Base-by-base conservation (phyloP, 2,329 filamentous ascomycete genomes). In the Ceratocystis diversiconidia region DNA sequence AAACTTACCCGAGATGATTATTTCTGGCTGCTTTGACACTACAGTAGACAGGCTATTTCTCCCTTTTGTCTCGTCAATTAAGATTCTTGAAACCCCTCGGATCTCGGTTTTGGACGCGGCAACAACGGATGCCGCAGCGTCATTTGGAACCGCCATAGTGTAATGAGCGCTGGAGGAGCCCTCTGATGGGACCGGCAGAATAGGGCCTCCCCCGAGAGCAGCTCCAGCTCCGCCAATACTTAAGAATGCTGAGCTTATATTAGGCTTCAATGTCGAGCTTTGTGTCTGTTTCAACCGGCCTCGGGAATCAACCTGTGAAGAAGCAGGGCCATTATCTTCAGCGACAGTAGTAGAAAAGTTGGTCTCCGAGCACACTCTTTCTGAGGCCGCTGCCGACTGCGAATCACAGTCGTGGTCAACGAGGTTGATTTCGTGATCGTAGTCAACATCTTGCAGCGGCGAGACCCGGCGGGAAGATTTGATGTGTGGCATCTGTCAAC, bases 341-440 rank as follows among this genome's bases (percentile, higher is more conserved):
- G 2, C 25, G 30, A 41, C 32, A 0, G 63, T 32, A 10, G 36
- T n/a, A 44, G 59, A 60, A 41, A 44, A 41, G 7, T 22, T 22
- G n/a, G 43, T 41, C 5, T 44, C 60, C 25, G 22, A 7, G 4
- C 7, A 44, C 17, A 30, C 28, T n/a, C 36, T 46, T 5, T 44
- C 36, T 17, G 19, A 19, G 46, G 36, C 41, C 10, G 44, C 28
- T 48, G 36, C 12, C 12, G 59, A 17, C n/a, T 57, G 57, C 15
- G 46, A 22, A 12, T 12, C 36, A 15, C 36, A 68, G 71, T 78
- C 77, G 65, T 79, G 76, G 73, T 90, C 86, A 69, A 89, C 78
- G 46, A 92, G 82, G 69, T 73, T 76, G 72, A 92, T 91, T 73
- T 86, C 85, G 74, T 89, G 87, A 71, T 87, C 85, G 71, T 86